These are phyloP conservation scores for Trametes sanguinea DNA, from an alignment of 768 basidiomycete species.

Conservation along the genomic window DNA sequence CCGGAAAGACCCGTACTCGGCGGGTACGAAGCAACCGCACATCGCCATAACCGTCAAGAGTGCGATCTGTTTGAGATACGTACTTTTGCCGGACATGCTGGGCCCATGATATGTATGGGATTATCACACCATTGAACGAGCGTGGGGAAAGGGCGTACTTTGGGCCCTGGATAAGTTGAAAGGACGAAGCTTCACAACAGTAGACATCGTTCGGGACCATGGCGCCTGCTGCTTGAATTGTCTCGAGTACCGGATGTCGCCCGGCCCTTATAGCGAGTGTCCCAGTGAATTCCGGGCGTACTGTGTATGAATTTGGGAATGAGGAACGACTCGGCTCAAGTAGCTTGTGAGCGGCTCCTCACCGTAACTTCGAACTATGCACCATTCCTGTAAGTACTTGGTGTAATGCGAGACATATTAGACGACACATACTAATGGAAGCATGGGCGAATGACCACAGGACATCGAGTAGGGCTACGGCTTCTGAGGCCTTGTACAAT, in stretches of 20 bases:
- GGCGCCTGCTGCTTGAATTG: slow-evolving; percentile 61
- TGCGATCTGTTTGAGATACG: slow-evolving; percentile 86
- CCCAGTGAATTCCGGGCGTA: slow-evolving; percentile 89
- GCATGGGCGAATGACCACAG: slow-evolving; percentile 85
- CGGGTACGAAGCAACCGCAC: slow-evolving; percentile 91
- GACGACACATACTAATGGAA: slow-evolving; percentile 64
- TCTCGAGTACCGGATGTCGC: slow-evolving; percentile 86
- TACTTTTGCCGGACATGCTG: slow-evolving; percentile 89
- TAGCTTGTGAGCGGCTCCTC: not conserved
- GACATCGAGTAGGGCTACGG: slow-evolving; percentile 89
- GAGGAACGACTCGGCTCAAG: not conserved
- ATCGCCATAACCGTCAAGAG: slow-evolving; percentile 84
- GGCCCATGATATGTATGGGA: not conserved
- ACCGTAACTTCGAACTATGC: slow-evolving; percentile 55
- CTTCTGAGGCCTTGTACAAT: slow-evolving; percentile 90
- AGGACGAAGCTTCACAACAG: slow-evolving; percentile 78
- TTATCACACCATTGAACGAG: not conserved
- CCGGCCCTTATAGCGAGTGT: slow-evolving; percentile 89
- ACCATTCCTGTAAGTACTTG: not conserved
- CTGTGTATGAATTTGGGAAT: slow-evolving; percentile 39
- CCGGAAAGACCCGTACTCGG: slow-evolving; percentile 91
- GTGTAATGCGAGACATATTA: not conserved
- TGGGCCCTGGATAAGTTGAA: slow-evolving; percentile 91
- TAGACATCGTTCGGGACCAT: slow-evolving; percentile 91
- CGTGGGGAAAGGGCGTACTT: slow-evolving; percentile 53